Base-by-base conservation (phyloP, 2,329 filamentous ascomycete genomes). In the Leptodontidium sp. region DNA sequence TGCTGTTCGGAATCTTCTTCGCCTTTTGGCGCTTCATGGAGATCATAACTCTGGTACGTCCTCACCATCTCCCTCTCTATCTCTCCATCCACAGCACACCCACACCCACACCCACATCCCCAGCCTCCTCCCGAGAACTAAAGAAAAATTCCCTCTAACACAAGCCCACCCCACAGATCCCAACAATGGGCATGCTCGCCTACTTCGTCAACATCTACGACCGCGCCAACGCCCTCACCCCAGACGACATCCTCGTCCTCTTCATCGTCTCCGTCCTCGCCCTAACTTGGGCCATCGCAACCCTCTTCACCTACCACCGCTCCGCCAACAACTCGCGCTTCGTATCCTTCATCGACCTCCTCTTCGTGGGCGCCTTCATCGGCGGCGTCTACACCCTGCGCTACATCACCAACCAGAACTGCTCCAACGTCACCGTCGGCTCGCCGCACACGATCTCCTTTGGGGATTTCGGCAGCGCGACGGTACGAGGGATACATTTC, bases 181-280 rank as follows among this genome's bases (percentile, higher is more conserved):
- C 88, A 53, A 85, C 82, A 29, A 84, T 91, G 79, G 88, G 89
- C 80, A 90, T 91, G 86, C 85, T 90, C 64, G 84, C 87, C 74
- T 91, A 85, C 82, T 91, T 91, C 77, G 86, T 91, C 72, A 80
- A 90, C 79, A 83, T 84, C 73, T 90, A 87, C 80, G 83, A 86
- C 74, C 77, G 80, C 64, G 75, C 79, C 75, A 90, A 91, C 79
- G 77, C 82, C 69, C 82, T 90, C 63, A 89, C 88, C 0, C 89
- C 89, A 29, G 81, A 84, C 78, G 87, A 86, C 77, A 85, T 91
- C 78, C 86, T 91, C 69, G 82, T 91, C 73, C 83, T 91, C 73
- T 91, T 91, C 84, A 90, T 91, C 81, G 86, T 90, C 70, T 86
- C 86, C 29, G 86, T 89, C 21, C 84, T 91, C 65, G 89, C 83